These are phyloP conservation scores for Castanea sativa DNA, from an alignment of 306 rosid species.

Conservation along the genomic window DNA sequence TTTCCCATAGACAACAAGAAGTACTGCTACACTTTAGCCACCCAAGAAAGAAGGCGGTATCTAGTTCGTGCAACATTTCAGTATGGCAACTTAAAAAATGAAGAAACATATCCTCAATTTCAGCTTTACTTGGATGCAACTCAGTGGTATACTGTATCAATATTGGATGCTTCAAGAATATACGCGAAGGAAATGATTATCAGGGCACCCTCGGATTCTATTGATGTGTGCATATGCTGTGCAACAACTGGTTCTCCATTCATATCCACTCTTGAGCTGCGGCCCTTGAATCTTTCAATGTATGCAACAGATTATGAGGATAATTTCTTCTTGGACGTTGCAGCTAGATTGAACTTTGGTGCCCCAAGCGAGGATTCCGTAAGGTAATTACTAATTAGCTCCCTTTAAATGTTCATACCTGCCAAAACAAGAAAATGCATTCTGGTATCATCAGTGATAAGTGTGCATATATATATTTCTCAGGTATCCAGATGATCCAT, in stretches of 20 bases:
- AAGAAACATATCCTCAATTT: constrained; percentile 92
- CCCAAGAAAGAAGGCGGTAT: constrained; percentile 77
- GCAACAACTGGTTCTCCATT: constrained; percentile 92
- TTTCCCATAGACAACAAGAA: constrained; percentile 74
- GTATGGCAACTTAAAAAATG: constrained; percentile 66
- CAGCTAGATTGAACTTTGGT: constrained; percentile 95
- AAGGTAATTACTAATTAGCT: constrained; percentile 39
- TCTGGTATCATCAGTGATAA: not conserved
- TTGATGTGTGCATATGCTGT: constrained; percentile 86
- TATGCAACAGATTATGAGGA: constrained; percentile 91
- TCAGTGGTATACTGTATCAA: constrained; percentile 81
- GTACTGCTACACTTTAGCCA: constrained; percentile 66
- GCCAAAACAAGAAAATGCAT: not conserved
- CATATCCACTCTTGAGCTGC: constrained; percentile 82
- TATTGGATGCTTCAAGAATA: constrained; percentile 66
- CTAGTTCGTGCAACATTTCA: constrained; percentile 80
- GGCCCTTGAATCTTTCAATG: constrained; percentile 92
- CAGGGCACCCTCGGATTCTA: constrained; percentile 68
- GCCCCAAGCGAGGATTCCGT: constrained; percentile 63
- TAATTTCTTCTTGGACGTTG: constrained; percentile 72
- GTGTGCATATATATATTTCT: constrained; percentile 16
- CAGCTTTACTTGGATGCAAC: constrained; percentile 84
- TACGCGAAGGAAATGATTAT: constrained; percentile 83
- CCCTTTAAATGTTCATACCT: not conserved
- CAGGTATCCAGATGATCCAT: constrained; percentile 99